A percentile compares a stretch with the other conserved stretches of the same genome.
Conservation (phyloP, 2,329 filamentous ascomycete species). For the Aspergillus caelatus region DNA sequence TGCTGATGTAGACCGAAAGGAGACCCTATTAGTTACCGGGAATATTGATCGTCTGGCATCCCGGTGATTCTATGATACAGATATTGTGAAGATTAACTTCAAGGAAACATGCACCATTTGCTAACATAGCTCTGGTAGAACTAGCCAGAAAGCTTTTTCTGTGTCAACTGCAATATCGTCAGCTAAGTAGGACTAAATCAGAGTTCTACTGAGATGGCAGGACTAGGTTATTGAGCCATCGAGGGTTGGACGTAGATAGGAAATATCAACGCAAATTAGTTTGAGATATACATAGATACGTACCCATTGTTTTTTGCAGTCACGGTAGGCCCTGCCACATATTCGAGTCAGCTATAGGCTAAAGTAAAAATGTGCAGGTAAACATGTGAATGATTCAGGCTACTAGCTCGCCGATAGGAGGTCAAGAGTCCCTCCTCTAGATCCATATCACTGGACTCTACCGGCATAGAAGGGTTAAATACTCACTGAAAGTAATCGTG, state of each 20-base stretch:
- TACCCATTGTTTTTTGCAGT: slow-evolving; percentile 95
- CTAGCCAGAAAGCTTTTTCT: slow-evolving; percentile 29
- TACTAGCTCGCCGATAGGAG: background rate
- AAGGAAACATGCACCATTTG: background rate
- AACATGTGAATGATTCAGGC: background rate
- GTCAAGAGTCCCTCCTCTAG: background rate
- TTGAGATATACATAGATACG: background rate
- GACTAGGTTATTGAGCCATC: background rate
- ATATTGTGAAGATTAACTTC: background rate
- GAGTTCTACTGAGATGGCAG: background rate
- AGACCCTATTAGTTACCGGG: background rate
- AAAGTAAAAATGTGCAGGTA: background rate
- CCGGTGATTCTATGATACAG: background rate
- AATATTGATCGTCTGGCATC: background rate
- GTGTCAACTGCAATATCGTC: slow-evolving; percentile 28
- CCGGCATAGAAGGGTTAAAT: background rate
- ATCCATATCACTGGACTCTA: background rate
- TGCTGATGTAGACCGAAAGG: background rate
- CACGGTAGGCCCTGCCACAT: slow-evolving; percentile 74
- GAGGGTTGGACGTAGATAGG: background rate
- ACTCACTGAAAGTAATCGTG: slow-evolving; percentile 91
- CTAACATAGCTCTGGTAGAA: background rate
- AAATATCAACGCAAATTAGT: background rate
- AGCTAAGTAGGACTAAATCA: slow-evolving; percentile 6
- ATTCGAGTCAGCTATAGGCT: background rate